These are phyloP conservation scores for Lanmaoa pseudosensibilis DNA, from an alignment of 768 basidiomycete species.

Conservation along the genomic window DNA sequence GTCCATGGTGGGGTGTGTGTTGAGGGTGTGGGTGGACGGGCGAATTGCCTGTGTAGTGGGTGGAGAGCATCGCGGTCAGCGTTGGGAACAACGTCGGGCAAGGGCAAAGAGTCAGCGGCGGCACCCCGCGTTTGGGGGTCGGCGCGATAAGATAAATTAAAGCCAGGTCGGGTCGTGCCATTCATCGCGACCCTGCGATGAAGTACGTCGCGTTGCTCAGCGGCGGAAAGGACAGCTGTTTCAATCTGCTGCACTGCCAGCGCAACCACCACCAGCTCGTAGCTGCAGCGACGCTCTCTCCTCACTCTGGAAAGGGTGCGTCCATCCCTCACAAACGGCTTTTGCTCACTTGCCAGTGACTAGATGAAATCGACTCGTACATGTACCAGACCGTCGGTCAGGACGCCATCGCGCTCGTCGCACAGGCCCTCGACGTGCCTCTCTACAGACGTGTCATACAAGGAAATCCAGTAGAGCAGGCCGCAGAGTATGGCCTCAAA, in stretches of 20 bases:
- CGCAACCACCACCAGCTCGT: constrained; percentile 84
- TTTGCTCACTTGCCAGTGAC: constrained; percentile 4
- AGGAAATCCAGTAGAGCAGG: constrained; percentile 78
- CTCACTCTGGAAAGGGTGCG: constrained; percentile 80
- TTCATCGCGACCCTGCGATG: constrained; percentile 45
- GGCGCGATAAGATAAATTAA: constrained; percentile 21
- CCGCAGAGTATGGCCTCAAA: constrained; percentile 81
- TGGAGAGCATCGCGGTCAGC: constrained; percentile 70
- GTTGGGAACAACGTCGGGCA: background rate
- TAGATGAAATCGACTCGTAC: constrained; percentile 98
- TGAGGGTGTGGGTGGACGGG: constrained; percentile 22
- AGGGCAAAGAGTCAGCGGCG: background rate
- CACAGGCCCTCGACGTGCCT: constrained; percentile 81
- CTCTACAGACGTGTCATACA: constrained; percentile 79
- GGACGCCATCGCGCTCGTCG: constrained; percentile 85
- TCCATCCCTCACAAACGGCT: constrained; percentile 1
- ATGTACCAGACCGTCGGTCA: constrained; percentile 99
- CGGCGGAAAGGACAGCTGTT: constrained; percentile 98
- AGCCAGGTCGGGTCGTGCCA: too few species aligned
- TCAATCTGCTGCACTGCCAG: constrained; percentile 87
- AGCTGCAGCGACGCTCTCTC: constrained; percentile 86
- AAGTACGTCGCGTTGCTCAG: constrained; percentile 93
- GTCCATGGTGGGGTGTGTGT: constrained; percentile 28
- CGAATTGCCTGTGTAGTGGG: constrained; percentile 24
- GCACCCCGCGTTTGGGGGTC: constrained; percentile 22